A percentile compares a stretch with the other conserved stretches of the same genome.
Conservation (phyloP, 1,139 yeast species). For the Debaryomyces nepalensis region DNA sequence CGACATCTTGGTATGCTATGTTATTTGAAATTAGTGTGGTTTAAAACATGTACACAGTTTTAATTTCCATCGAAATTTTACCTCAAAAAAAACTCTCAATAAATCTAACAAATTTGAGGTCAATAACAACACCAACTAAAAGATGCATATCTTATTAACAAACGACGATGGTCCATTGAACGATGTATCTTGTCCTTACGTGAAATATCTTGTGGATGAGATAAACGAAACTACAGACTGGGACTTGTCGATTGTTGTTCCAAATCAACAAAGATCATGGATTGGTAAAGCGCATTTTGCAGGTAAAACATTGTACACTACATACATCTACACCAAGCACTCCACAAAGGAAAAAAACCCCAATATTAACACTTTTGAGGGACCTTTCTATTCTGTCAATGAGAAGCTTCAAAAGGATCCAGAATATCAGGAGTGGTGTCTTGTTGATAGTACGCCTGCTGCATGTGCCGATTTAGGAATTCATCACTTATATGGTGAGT, state of each 20-base stretch:
- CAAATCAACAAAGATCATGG: constrained; percentile 86
- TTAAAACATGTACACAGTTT: too few species aligned
- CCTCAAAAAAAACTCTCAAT: constrained; percentile 4
- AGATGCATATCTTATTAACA: constrained; percentile 60
- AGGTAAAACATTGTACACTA: constrained; percentile 71
- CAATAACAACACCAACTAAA: too few species aligned
- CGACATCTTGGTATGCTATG: too few species aligned
- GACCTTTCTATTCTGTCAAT: constrained; percentile 66
- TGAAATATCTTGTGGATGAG: constrained; percentile 79
- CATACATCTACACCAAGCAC: constrained; percentile 61
- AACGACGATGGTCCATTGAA: constrained; percentile 97
- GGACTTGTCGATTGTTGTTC: constrained; percentile 85
- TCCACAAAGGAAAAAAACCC: constrained; percentile 34
- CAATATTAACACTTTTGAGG: constrained; percentile 56
- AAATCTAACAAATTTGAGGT: too few species aligned
- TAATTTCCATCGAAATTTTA: constrained; percentile 6
- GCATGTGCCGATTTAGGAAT: constrained; percentile 92
- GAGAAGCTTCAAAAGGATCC: constrained; percentile 27
- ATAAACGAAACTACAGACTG: constrained; percentile 70
- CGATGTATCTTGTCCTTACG: constrained; percentile 80
- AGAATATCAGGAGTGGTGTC: constrained; percentile 74
- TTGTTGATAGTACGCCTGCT: constrained; percentile 93
- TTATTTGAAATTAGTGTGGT: too few species aligned
- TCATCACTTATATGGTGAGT: constrained; percentile 62
- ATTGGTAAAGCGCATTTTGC: constrained; percentile 97